Conservation (phyloP, 2,329 filamentous ascomycete genomes). For the Sclerotinia nivalis region DNA sequence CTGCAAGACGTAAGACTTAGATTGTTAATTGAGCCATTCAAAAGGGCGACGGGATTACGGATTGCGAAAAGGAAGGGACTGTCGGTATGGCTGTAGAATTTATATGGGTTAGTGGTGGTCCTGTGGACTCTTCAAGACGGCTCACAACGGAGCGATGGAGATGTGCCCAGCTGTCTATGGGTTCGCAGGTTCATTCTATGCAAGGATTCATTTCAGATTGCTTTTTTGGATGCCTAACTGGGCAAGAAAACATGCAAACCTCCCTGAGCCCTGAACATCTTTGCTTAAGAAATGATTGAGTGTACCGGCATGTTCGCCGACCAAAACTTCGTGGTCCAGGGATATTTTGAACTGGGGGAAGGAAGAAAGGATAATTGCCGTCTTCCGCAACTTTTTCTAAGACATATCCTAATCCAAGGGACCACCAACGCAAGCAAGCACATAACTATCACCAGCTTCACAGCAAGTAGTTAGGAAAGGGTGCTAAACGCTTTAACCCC, state of each 20-base stretch:
- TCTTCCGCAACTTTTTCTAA: slow-evolving; percentile 2
- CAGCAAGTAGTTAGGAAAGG: background rate
- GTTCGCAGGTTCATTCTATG: slow-evolving; percentile 2
- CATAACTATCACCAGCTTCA: background rate
- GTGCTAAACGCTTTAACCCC: slow-evolving; percentile 7
- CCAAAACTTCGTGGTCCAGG: slow-evolving; percentile 17
- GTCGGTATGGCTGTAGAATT: background rate
- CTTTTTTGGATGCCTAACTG: background rate
- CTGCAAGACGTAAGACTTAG: background rate
- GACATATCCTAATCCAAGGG: slow-evolving; percentile 12
- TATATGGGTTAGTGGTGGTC: background rate
- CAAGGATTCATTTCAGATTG: background rate
- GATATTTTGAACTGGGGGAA: slow-evolving; percentile 5
- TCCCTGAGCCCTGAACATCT: background rate
- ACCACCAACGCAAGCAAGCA: slow-evolving; percentile 2
- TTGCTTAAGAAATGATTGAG: background rate
- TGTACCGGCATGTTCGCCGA: slow-evolving; percentile 19
- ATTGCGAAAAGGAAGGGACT: slow-evolving; percentile 7
- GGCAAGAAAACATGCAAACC: background rate
- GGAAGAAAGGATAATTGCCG: slow-evolving; percentile 9
- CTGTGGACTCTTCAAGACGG: slow-evolving; percentile 7
- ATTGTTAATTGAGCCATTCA: slow-evolving; percentile 12
- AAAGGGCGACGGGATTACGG: slow-evolving; percentile 20
- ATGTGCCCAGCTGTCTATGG: slow-evolving; percentile 9
- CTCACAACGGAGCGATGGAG: slow-evolving; percentile 3